phyloP scores from a whole-genome alignment of 305 asterid species.

The Solanum hybrid region DNA sequence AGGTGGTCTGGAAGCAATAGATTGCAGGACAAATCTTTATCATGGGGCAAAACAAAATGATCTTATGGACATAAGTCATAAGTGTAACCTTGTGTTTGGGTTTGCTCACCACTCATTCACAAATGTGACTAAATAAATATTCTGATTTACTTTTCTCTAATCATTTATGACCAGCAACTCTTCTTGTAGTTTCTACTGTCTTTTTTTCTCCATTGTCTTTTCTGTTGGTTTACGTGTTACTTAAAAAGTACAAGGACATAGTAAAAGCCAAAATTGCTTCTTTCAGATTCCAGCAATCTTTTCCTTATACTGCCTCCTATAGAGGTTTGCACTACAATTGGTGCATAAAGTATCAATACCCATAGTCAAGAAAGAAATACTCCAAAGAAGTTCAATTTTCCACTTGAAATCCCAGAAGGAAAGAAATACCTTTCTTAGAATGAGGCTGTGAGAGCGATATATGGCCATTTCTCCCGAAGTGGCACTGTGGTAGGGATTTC shows the following conservation, averaged over 20 bases:
- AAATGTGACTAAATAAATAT: background rate
- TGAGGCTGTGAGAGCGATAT: conserved; percentile 80
- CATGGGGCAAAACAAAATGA: background rate
- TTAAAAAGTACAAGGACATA: background rate
- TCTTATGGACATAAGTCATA: background rate
- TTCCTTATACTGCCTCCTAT: background rate
- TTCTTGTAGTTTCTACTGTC: background rate
- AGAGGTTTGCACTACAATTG: background rate
- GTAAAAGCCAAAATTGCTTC: background rate
- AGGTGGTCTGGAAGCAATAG: background rate
- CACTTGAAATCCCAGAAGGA: background rate
- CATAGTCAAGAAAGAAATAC: background rate
- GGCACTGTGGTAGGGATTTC: conserved; percentile 99
- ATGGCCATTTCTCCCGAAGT: conserved; percentile 99
- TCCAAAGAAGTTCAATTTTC: conserved; percentile 3
- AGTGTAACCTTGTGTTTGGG: background rate
- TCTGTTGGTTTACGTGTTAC: background rate
- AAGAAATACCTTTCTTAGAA: conserved; percentile 64
- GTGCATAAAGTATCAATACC: background rate
- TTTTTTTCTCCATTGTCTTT: background rate
- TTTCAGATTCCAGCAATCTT: background rate
- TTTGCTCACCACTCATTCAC: background rate
- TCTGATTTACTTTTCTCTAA: background rate
- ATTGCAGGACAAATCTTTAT: background rate
- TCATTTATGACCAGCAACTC: background rate